A percentile compares a stretch with the other conserved stretches of the same genome.
Evolutionary conservation across 257 asterid species (phyloP).

Genomic region (Fraxinus quadrangulata): DNA sequence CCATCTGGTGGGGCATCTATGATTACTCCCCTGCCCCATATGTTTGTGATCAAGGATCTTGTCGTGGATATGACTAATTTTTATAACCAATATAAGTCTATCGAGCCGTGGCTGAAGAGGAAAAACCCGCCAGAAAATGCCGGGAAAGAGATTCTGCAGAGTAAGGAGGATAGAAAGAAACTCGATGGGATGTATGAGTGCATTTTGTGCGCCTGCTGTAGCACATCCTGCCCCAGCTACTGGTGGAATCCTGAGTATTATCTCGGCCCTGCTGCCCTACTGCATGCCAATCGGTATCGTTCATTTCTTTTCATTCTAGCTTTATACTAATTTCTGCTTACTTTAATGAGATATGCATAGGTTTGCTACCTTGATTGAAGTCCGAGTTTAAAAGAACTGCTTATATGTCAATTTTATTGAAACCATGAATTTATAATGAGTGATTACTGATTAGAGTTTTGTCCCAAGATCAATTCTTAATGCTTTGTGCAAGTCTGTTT

Average conservation of each 20-base stretch:
- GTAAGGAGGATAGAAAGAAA: slow-evolving; percentile 81
- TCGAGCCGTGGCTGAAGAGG: slow-evolving; percentile 97
- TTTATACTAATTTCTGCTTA: no score
- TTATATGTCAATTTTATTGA: no score
- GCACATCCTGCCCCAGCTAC: slow-evolving; percentile 94
- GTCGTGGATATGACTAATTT: slow-evolving; percentile 60
- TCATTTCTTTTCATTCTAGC: not conserved
- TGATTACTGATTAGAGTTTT: no score
- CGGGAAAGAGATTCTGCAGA: slow-evolving; percentile 84
- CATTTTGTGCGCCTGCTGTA: slow-evolving; percentile 93
- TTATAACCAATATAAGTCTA: slow-evolving; percentile 71
- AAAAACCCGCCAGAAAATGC: slow-evolving; percentile 59
- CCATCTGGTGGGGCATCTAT: slow-evolving; percentile 45
- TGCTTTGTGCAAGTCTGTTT: no score
- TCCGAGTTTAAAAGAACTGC: no score
- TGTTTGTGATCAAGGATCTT: slow-evolving; percentile 93
- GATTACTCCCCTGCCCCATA: slow-evolving; percentile 89
- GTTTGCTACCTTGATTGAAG: no score
- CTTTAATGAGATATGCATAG: no score
- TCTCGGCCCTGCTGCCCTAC: slow-evolving; percentile 97
- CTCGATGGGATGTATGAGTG: slow-evolving; percentile 98
- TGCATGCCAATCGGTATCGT: slow-evolving; percentile 79
- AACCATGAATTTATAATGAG: no score
- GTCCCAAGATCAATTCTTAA: no score
- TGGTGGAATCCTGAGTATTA: slow-evolving; percentile 99